Evolutionary conservation across 1,284 basidiomycete species (phyloP).

Genomic region (Puccinia coronata): DNA sequence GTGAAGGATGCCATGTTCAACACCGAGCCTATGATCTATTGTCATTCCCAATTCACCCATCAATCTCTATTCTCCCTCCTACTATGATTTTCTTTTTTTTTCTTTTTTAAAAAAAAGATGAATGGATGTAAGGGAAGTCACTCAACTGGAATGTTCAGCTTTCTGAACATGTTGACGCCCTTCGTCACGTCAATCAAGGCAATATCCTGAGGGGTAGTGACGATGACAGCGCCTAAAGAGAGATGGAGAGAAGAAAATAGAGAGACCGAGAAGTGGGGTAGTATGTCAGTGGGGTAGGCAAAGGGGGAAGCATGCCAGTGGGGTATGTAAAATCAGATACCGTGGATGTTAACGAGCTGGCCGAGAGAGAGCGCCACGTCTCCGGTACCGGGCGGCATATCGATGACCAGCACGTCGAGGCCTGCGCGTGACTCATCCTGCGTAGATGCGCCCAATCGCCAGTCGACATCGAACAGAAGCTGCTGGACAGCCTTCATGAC

Average conservation of each 20-base stretch:
- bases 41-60: slow-evolving; percentile 4
- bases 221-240: slow-evolving; percentile 75
- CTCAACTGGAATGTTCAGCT: slow-evolving; percentile 79
- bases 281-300: not conserved
- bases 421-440: slow-evolving; percentile 59
- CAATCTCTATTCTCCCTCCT: slow-evolving; percentile 63
- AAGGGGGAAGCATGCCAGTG: not conserved
- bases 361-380: slow-evolving; percentile 91
- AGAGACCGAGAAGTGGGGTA: not conserved
- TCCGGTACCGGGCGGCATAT: slow-evolving; percentile 97
- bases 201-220: slow-evolving; percentile 94
- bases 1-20: slow-evolving; percentile 88
- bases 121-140: no score
- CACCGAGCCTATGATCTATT: slow-evolving; percentile 81
- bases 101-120: not conserved
- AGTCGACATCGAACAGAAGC: slow-evolving; percentile 93
- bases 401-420: slow-evolving; percentile 84
- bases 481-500: slow-evolving; percentile 98
- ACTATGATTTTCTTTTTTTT: not conserved
- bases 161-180: slow-evolving; percentile 89
- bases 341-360: slow-evolving; percentile 83
- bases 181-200: slow-evolving; percentile 88
- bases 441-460: slow-evolving; percentile 62
- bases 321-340: slow-evolving; percentile 64
- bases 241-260: not conserved